phyloP scores from a whole-genome alignment of 768 basidiomycete species.

The Mrakia gelida region DNA sequence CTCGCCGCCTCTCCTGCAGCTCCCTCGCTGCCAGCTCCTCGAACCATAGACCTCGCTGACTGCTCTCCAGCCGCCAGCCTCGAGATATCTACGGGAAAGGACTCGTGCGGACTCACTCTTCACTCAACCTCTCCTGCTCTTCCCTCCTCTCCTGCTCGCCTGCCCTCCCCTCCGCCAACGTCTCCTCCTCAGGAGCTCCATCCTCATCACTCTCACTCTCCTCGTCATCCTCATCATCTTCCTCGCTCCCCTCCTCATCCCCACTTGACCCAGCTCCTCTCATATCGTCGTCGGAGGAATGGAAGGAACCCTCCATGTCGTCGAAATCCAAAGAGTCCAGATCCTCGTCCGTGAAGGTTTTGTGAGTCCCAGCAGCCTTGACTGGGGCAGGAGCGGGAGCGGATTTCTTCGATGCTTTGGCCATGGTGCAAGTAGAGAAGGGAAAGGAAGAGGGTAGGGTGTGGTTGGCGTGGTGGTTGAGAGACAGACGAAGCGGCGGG shows the following conservation, averaged over 20 bases:
- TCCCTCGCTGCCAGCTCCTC: too few relatives aligned
- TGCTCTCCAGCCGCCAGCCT: neutral
- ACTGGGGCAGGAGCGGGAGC: neutral
- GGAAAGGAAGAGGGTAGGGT: neutral
- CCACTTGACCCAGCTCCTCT: neutral
- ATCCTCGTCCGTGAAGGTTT: conserved; percentile 14
- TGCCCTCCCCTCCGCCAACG: conserved; percentile 9
- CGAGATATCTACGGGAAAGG: neutral
- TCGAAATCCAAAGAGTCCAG: conserved; percentile 5
- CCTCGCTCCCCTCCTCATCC: neutral
- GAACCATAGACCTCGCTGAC: neutral
- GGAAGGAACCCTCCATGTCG: conserved; percentile 10
- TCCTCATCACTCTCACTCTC: conserved; percentile 15
- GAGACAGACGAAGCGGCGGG: neutral
- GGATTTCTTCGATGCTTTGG: neutral
- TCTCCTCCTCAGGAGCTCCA: conserved; percentile 25
- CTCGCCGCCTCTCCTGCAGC: too few relatives aligned
- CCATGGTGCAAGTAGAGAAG: neutral
- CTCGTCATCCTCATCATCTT: neutral
- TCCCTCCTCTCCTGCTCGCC: conserved; percentile 6
- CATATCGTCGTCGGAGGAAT: conserved; percentile 8
- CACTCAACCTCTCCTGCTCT: neutral
- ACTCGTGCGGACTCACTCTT: conserved; percentile 1
- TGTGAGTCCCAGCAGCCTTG: neutral
- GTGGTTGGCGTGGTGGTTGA: neutral